Conservation (phyloP, 1,284 basidiomycete genomes). For the Malassezia brasiliensis region DNA sequence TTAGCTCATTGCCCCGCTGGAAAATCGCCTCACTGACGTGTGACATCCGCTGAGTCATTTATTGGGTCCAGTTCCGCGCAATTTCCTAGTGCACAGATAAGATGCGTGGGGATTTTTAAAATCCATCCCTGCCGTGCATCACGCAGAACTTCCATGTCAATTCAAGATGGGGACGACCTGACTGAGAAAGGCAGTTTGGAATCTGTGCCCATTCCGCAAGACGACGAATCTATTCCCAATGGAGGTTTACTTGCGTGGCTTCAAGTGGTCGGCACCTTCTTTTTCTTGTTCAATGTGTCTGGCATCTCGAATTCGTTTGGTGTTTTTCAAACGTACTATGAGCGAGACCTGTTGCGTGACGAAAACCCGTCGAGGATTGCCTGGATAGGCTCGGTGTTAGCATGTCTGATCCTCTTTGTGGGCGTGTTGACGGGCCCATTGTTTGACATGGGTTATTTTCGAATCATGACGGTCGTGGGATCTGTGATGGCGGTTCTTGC, state of each 20-base stretch:
- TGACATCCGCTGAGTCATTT: too few relatives aligned
- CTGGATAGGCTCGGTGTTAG: slow-evolving; percentile 32
- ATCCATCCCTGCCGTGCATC: too few relatives aligned
- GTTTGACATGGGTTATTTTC: slow-evolving; percentile 20
- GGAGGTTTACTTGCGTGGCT: slow-evolving; percentile 30
- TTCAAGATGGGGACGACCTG: neutral
- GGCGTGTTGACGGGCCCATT: slow-evolving; percentile 19
- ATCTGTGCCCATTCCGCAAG: neutral
- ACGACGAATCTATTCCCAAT: slow-evolving; percentile 17
- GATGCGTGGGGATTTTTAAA: too few relatives aligned
- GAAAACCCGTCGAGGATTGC: slow-evolving; percentile 17
- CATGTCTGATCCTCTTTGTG: slow-evolving; percentile 25
- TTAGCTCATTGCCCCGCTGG: too few relatives aligned
- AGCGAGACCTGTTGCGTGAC: slow-evolving; percentile 2
- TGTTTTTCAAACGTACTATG: slow-evolving; percentile 29
- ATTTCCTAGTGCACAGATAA: too few relatives aligned
- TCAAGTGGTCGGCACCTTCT: slow-evolving; percentile 28
- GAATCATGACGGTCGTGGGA: slow-evolving; percentile 15
- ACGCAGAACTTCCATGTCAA: too few relatives aligned
- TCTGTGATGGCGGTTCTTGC: slow-evolving; percentile 21
- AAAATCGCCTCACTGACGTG: too few relatives aligned
- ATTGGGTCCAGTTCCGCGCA: too few relatives aligned
- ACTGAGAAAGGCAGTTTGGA: neutral
- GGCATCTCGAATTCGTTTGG: slow-evolving; percentile 31
- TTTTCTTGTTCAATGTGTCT: slow-evolving; percentile 25